A percentile compares a stretch with the other conserved stretches of the same genome.
These are phyloP conservation scores for Penicillium waksmanii DNA, from an alignment of 495 filamentous ascomycete genomes.

Conservation along the genomic window DNA sequence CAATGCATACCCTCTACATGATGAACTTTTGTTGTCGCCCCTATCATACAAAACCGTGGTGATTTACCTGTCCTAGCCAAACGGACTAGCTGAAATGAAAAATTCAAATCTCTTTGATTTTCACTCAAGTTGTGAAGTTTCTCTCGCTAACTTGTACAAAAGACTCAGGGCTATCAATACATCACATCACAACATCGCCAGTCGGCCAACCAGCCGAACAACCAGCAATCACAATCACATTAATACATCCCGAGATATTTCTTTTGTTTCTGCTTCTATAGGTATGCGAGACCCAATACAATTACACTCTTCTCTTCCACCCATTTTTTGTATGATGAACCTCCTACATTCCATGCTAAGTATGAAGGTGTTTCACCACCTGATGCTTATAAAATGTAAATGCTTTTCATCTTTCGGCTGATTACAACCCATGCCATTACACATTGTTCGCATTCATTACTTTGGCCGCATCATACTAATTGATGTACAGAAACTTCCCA, in stretches of 20 bases:
- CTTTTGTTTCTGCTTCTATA: slow-evolving; percentile 13
- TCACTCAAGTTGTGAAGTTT: slow-evolving; percentile 17
- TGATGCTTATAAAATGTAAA: slow-evolving; percentile 74
- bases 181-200: not conserved
- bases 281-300: slow-evolving; percentile 26
- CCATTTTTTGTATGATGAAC: slow-evolving; percentile 63
- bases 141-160: slow-evolving; percentile 37
- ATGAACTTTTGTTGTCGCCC: slow-evolving; percentile 90
- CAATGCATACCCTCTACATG: slow-evolving; percentile 49
- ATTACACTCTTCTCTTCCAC: not conserved
- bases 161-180: slow-evolving; percentile 6
- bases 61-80: slow-evolving; percentile 91
- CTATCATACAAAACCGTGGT: slow-evolving; percentile 86
- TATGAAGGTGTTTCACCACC: slow-evolving; percentile 66
- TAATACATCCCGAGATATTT: not conserved
- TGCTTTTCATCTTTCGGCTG: slow-evolving; percentile 99
- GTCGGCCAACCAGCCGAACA: too few species aligned
- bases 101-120: slow-evolving; percentile 19
- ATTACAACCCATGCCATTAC: slow-evolving; percentile 41
- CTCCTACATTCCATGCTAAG: slow-evolving; percentile 87
- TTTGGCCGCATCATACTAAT: slow-evolving; percentile 39
- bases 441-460: slow-evolving; percentile 24
- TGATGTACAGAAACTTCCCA: slow-evolving; percentile 26
- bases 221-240: too few species aligned
- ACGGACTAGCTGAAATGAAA: slow-evolving; percentile 76